phyloP scores from a whole-genome alignment of 805 yeast genomes.

The Huiozyma naganishii region DNA sequence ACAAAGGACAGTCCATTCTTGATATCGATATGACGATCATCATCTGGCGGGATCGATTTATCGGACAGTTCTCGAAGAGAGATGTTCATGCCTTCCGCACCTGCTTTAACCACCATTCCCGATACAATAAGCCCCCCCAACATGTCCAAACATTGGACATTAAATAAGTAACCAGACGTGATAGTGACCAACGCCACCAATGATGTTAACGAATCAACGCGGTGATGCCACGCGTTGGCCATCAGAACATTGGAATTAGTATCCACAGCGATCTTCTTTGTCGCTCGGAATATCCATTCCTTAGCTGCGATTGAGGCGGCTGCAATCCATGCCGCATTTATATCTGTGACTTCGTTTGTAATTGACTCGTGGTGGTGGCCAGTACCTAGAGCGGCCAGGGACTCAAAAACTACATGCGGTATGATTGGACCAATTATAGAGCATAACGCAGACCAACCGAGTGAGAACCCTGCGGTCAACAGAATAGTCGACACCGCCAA shows the following conservation, averaged over 20 bases:
- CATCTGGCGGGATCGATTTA: constrained; percentile 42
- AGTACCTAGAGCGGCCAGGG: constrained; percentile 19
- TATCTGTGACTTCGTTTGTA: constrained; percentile 38
- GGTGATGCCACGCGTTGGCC: constrained; percentile 97
- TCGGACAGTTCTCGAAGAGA: constrained; percentile 72
- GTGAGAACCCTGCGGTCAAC: constrained; percentile 76
- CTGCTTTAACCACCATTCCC: constrained; percentile 67
- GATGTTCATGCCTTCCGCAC: constrained; percentile 55
- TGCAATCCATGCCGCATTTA: constrained; percentile 94
- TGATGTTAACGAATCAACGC: constrained; percentile 86
- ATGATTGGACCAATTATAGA: constrained; percentile 55
- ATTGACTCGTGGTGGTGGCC: constrained; percentile 29
- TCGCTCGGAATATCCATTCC: constrained; percentile 78
- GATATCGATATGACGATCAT: constrained; percentile 36
- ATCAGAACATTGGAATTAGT: constrained; percentile 77
- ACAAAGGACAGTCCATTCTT: constrained; percentile 13
- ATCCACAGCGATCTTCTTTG: constrained; percentile 63
- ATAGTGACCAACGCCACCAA: constrained; percentile 81
- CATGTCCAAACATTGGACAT: constrained; percentile 77
- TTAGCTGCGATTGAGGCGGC: constrained; percentile 74
- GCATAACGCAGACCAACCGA: constrained; percentile 74
- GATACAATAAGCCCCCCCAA: constrained; percentile 85
- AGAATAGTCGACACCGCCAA: constrained; percentile 75
- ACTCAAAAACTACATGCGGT: constrained; percentile 50
- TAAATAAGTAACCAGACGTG: constrained; percentile 65